These are phyloP conservation scores for Capsella rubella DNA, from an alignment of 441 rosid genomes.

Conservation along the genomic window DNA sequence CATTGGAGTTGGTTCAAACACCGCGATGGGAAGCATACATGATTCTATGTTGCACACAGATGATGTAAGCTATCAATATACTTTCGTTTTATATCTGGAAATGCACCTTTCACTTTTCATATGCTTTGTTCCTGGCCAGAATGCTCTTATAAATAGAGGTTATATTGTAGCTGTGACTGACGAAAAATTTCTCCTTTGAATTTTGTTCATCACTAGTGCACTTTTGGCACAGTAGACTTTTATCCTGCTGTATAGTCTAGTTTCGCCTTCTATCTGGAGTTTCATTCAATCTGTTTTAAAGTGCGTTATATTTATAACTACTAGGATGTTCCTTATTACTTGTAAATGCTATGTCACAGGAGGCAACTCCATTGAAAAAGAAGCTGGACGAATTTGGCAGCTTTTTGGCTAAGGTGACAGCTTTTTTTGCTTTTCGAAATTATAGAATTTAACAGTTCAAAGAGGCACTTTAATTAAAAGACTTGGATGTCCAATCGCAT, in stretches of 20 bases:
- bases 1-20: constrained; percentile 90
- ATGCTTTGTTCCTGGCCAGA: constrained; percentile 14
- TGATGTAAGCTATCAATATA: constrained; percentile 64
- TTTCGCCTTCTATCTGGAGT: constrained; percentile 10
- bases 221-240: constrained; percentile 2
- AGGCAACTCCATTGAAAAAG: constrained; percentile 94
- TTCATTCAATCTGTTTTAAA: constrained; percentile 20
- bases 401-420: constrained; percentile 94
- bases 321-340: constrained; percentile 24
- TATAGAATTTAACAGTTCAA: neutral
- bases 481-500: constrained; percentile 25
- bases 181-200: constrained; percentile 4
- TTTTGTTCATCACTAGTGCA: constrained; percentile 7
- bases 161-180: constrained; percentile 6
- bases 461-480: constrained; percentile 10
- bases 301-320: constrained; percentile 8
- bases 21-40: constrained; percentile 98
- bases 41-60: constrained; percentile 95
- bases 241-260: constrained; percentile 27
- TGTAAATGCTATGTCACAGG: constrained; percentile 61
- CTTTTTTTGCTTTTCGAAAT: constrained; percentile 7
- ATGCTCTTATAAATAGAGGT: constrained; percentile 9
- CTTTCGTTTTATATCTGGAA: constrained; percentile 29
- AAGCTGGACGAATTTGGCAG: constrained; percentile 98
- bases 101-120: constrained; percentile 20